Conservation (phyloP, 108 stramenopile genomes). For the Skeletonema potamos region DNA sequence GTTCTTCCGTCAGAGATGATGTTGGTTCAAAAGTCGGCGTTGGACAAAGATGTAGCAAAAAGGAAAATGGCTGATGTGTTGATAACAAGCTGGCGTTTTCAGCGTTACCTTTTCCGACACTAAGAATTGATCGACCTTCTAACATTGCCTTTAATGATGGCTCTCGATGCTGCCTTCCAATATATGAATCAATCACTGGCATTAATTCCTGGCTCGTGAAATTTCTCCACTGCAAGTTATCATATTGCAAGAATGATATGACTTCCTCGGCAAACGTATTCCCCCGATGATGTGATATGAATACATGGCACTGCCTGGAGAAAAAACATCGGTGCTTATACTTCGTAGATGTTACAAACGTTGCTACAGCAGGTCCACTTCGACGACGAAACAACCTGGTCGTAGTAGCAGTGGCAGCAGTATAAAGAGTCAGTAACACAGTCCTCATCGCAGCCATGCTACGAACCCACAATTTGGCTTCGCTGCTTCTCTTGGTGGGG, state of each 20-base stretch:
- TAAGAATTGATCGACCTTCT: constrained; percentile 12
- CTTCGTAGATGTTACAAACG: no score
- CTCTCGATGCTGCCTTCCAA: no score
- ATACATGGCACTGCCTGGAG: background rate
- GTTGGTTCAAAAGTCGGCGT: constrained; percentile 1
- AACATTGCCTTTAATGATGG: no score
- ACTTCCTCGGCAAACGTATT: constrained; percentile 19
- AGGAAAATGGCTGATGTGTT: background rate
- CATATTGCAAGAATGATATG: constrained; percentile 9
- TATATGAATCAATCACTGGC: no score
- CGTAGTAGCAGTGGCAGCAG: no score
- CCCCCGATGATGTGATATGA: background rate
- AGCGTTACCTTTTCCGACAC: constrained; percentile 11
- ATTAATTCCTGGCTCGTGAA: constrained; percentile 1
- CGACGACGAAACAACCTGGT: no score
- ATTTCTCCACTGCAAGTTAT: background rate
- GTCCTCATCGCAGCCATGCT: no score
- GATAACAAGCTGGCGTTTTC: background rate
- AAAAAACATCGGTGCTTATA: background rate
- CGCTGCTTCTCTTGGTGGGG: no score
- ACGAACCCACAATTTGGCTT: no score
- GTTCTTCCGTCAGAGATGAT: background rate
- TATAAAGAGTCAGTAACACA: no score
- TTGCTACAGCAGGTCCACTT: no score
- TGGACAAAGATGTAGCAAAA: constrained; percentile 29